Percentiles rank a stretch among this genome's conserved stretches.
Conservation (phyloP, 495 filamentous ascomycete genomes). For the Penicillium pancosmium region DNA sequence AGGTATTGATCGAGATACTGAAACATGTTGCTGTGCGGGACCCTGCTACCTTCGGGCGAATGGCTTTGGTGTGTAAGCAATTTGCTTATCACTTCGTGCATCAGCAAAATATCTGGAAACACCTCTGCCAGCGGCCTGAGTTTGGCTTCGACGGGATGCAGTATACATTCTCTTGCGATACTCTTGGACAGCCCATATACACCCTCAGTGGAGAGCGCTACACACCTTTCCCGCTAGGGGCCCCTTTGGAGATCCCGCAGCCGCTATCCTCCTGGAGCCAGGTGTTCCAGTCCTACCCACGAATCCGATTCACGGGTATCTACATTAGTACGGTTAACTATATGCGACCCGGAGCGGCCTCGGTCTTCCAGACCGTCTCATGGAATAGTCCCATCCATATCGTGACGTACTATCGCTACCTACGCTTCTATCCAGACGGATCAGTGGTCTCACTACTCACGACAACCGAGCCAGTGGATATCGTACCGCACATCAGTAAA, state of each 20-base stretch:
- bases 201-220: slow-evolving; percentile 35
- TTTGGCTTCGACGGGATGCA: slow-evolving; percentile 85
- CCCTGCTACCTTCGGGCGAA: slow-evolving; percentile 74
- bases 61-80: slow-evolving; percentile 81
- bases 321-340: slow-evolving; percentile 99
- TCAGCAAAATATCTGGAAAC: slow-evolving; percentile 89
- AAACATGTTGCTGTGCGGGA: slow-evolving; percentile 73
- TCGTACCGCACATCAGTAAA: slow-evolving; percentile 72
- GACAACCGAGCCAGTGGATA: slow-evolving; percentile 78
- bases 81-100: slow-evolving; percentile 82
- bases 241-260: slow-evolving; percentile 37
- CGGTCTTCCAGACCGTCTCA: slow-evolving; percentile 53
- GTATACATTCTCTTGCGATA: slow-evolving; percentile 69
- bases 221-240: slow-evolving; percentile 43
- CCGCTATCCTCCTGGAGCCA: slow-evolving; percentile 48
- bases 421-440: slow-evolving; percentile 93
- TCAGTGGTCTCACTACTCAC: slow-evolving; percentile 75
- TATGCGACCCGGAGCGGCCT: slow-evolving; percentile 72
- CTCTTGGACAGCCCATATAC: slow-evolving; percentile 62
- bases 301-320: slow-evolving; percentile 89
- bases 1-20: slow-evolving; percentile 78
- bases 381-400: slow-evolving; percentile 92
- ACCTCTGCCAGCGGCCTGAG: slow-evolving; percentile 67
- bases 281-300: slow-evolving; percentile 81
- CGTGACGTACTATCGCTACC: slow-evolving; percentile 96